These are phyloP conservation scores for Calophaca sinica DNA, from an alignment of 306 rosid genomes.

Conservation along the genomic window DNA sequence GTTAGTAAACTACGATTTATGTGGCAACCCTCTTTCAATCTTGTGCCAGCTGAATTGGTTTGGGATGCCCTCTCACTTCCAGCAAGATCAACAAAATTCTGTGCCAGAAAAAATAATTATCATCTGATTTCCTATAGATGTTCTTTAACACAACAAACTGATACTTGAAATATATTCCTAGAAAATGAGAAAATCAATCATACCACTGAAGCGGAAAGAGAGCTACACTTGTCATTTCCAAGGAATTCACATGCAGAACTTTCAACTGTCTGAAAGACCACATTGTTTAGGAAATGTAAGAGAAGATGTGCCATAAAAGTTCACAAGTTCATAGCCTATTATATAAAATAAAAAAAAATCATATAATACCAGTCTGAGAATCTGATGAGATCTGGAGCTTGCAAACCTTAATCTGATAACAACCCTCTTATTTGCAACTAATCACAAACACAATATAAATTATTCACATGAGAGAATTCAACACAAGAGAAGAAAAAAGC, in stretches of 20 bases:
- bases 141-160: slow-evolving; percentile 35
- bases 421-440: too few species aligned
- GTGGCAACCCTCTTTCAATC: slow-evolving; percentile 99
- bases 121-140: slow-evolving; percentile 34
- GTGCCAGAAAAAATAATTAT: slow-evolving; percentile 25
- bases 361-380: slow-evolving; percentile 83
- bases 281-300: slow-evolving; percentile 40
- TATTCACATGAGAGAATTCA: too few species aligned
- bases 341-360: slow-evolving; percentile 10
- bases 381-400: slow-evolving; percentile 99
- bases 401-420: too few species aligned
- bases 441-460: too few species aligned
- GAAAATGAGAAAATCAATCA: slow-evolving; percentile 24
- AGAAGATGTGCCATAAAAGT: slow-evolving; percentile 25
- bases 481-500: neutral
- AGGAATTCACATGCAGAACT: slow-evolving; percentile 88
- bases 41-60: slow-evolving; percentile 85
- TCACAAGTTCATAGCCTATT: slow-evolving; percentile 12
- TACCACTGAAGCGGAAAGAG: slow-evolving; percentile 96
- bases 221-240: slow-evolving; percentile 94
- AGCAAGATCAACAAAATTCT: slow-evolving; percentile 97
- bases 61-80: slow-evolving; percentile 99
- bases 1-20: slow-evolving; percentile 97
- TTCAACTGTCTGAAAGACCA: slow-evolving; percentile 78
- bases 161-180: neutral